A percentile compares a stretch with the other conserved stretches of the same genome.
Evolutionary conservation across 441 rosid genomes (phyloP).

Genomic region (Bruguiera hainesii): DNA sequence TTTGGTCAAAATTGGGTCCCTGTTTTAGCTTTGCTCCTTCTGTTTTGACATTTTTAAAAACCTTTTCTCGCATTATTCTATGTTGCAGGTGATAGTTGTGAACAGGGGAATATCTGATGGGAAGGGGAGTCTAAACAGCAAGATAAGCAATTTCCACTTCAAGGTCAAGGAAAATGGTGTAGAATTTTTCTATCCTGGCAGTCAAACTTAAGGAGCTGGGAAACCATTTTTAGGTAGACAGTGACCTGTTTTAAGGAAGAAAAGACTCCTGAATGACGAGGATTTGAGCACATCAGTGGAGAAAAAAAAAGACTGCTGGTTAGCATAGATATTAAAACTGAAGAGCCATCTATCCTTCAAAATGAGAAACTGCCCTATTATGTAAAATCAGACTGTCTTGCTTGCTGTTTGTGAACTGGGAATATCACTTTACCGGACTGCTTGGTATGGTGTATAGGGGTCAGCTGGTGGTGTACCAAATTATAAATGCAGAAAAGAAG

Average conservation of each 20-base stretch:
- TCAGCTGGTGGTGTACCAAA: too few species aligned
- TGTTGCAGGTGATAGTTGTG: constrained; percentile 60
- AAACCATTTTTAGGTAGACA: background rate
- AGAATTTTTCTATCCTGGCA: constrained; percentile 79
- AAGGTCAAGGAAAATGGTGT: constrained; percentile 68
- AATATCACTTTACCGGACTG: too few species aligned
- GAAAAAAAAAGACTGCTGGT: background rate
- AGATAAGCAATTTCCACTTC: constrained; percentile 71
- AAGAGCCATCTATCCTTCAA: too few species aligned
- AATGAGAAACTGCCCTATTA: too few species aligned
- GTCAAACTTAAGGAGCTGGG: constrained; percentile 30
- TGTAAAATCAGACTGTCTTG: too few species aligned
- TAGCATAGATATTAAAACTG: too few species aligned
- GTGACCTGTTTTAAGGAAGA: background rate
- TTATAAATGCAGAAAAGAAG: too few species aligned
- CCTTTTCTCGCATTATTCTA: constrained; percentile 2
- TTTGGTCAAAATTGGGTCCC: too few species aligned
- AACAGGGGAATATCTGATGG: constrained; percentile 36
- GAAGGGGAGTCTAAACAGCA: constrained; percentile 40
- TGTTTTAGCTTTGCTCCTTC: background rate
- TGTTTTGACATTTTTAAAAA: background rate
- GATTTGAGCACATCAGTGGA: background rate
- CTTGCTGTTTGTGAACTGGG: too few species aligned
- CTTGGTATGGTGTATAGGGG: too few species aligned
- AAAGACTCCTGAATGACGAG: background rate